Conservation (phyloP, 2,329 filamentous ascomycete genomes). For the Cyclaneusma minus region DNA sequence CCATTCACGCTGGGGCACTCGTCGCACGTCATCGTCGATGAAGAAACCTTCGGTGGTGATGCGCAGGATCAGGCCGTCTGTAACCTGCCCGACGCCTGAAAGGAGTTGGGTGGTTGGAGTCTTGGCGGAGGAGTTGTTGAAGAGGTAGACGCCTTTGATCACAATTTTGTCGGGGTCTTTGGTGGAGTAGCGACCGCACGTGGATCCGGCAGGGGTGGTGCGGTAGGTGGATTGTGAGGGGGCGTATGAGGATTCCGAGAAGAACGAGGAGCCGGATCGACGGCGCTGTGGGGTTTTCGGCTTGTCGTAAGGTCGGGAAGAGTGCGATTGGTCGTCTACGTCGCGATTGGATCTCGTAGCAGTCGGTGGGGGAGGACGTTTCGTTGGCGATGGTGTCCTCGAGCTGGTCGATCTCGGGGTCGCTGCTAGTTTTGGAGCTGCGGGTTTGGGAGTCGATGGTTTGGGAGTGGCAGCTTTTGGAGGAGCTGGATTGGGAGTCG, state of each 20-base stretch:
- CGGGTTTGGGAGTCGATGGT: slow-evolving; percentile 12
- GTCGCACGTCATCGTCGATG: slow-evolving; percentile 88
- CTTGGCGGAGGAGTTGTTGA: slow-evolving; percentile 76
- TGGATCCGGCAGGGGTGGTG: slow-evolving; percentile 69
- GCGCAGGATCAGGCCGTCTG: slow-evolving; percentile 79
- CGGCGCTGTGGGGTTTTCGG: slow-evolving; percentile 38
- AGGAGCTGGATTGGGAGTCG: slow-evolving; percentile 12
- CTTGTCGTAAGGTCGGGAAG: slow-evolving; percentile 64
- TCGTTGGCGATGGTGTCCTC: slow-evolving; percentile 21
- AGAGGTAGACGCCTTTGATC: slow-evolving; percentile 82
- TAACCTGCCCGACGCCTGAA: slow-evolving; percentile 70
- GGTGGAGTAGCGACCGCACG: slow-evolving; percentile 66
- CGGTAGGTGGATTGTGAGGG: slow-evolving; percentile 69
- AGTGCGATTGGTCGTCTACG: slow-evolving; percentile 49
- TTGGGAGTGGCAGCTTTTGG: slow-evolving; percentile 7
- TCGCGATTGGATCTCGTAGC: slow-evolving; percentile 43
- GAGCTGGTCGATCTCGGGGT: slow-evolving; percentile 11
- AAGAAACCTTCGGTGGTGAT: slow-evolving; percentile 92
- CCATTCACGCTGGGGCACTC: slow-evolving; percentile 92
- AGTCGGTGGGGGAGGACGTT: slow-evolving; percentile 29
- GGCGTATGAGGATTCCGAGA: slow-evolving; percentile 77
- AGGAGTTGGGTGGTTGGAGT: slow-evolving; percentile 86
- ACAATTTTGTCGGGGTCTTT: slow-evolving; percentile 93
- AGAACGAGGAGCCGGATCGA: slow-evolving; percentile 53
- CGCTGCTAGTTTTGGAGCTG: slow-evolving; percentile 6